phyloP scores from a whole-genome alignment of 163 green algal species.

The Scenedesmus sp. region DNA sequence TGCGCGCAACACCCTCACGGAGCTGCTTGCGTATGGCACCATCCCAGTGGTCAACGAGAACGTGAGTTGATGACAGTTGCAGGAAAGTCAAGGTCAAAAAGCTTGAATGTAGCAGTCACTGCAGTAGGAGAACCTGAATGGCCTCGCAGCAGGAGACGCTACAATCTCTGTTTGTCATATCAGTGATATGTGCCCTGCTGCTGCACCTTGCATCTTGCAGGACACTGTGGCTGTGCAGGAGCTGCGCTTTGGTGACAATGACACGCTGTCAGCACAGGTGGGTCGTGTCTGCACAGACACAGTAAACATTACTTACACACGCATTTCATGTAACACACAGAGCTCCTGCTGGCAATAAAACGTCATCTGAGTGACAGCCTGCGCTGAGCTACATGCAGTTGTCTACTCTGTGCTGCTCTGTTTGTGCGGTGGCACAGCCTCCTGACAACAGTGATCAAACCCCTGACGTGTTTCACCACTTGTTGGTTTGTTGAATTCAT shows the following conservation, averaged over 20 bases:
- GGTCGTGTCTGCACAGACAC: too few species aligned
- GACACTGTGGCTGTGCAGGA: slow-evolving; percentile 94
- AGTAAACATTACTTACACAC: too few species aligned
- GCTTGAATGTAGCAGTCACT: too few species aligned
- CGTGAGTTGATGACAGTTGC: slow-evolving; percentile 55
- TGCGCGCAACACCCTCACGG: slow-evolving; percentile 89
- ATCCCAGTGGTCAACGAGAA: slow-evolving; percentile 97
- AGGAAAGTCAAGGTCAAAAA: too few species aligned
- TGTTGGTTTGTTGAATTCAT: too few species aligned
- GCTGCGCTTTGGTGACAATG: slow-evolving; percentile 96
- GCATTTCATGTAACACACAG: too few species aligned
- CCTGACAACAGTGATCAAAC: too few species aligned
- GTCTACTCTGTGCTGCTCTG: background rate
- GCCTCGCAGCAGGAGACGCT: too few species aligned
- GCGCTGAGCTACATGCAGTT: background rate
- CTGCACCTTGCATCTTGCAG: slow-evolving; percentile 45
- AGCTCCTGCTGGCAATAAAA: slow-evolving; percentile 42
- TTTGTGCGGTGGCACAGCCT: background rate
- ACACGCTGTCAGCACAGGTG: slow-evolving; percentile 90
- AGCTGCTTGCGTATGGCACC: slow-evolving; percentile 85
- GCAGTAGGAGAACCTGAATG: too few species aligned
- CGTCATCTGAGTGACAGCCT: background rate
- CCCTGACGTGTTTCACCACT: too few species aligned
- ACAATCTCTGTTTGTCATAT: too few species aligned
- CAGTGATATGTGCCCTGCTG: too few species aligned